phyloP scores from a whole-genome alignment of 2,329 filamentous ascomycete species.

The Seiridium unicorne region DNA sequence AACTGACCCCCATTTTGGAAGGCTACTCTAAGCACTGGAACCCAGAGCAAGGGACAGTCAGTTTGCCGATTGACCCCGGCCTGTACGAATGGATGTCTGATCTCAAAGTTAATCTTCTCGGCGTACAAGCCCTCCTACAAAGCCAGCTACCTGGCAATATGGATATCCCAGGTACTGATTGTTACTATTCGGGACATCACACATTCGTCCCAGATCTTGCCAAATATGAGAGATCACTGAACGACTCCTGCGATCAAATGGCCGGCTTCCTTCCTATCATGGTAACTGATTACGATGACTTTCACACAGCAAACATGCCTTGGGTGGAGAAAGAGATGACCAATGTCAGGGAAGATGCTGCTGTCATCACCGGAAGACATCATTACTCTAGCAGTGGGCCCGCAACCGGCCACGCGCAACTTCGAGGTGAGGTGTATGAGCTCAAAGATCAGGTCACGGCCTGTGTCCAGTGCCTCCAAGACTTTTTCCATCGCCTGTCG shows the following conservation, averaged over 20 bases:
- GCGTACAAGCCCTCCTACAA: conserved; percentile 11
- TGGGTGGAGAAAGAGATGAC: neutral
- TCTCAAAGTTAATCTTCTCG: conserved; percentile 16
- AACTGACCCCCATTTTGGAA: conserved; percentile 16
- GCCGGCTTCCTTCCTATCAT: conserved; percentile 18
- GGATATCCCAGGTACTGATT: neutral
- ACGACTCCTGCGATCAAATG: conserved; percentile 14
- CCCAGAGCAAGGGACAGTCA: neutral
- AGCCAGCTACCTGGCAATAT: neutral
- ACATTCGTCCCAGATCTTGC: neutral
- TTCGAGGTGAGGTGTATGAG: conserved; percentile 19
- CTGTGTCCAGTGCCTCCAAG: conserved; percentile 14
- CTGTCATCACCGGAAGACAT: neutral
- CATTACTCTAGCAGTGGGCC: neutral
- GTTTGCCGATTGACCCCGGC: conserved; percentile 19
- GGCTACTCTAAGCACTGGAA: conserved; percentile 18
- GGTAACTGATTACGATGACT: conserved; percentile 19
- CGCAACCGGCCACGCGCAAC: conserved; percentile 7
- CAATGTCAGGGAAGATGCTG: neutral
- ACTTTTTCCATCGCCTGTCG: conserved; percentile 1
- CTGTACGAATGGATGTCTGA: conserved; percentile 18
- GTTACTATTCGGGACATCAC: neutral
- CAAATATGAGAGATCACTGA: conserved; percentile 1
- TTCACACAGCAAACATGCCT: conserved; percentile 10
- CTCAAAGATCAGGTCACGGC: conserved; percentile 21